Conservation (phyloP, 106 monocot genomes). For the Dioscorea zingiberensis region DNA sequence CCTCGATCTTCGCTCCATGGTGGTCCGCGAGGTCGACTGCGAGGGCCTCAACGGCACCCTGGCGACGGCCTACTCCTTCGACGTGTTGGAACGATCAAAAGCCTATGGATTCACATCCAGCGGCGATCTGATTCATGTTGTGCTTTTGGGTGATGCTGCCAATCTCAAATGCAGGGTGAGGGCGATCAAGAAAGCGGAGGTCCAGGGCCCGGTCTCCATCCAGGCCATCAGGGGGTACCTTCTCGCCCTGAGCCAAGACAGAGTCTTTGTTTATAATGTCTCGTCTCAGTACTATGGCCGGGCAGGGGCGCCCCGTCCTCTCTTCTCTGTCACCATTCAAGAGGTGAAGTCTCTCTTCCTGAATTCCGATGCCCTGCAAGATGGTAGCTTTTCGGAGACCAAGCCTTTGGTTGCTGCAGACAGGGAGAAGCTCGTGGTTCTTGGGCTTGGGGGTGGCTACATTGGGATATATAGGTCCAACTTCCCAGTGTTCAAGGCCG, state of each 20-base stretch:
- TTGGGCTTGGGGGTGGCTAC: conserved; percentile 65
- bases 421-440: conserved; percentile 67
- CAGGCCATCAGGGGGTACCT: conserved; percentile 79
- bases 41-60: conserved; percentile 79
- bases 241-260: conserved; percentile 47
- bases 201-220: conserved; percentile 51
- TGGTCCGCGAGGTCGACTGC: conserved; percentile 61
- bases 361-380: conserved; percentile 12
- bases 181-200: conserved; percentile 57
- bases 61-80: conserved; percentile 59
- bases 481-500: conserved; percentile 54
- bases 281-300: conserved; percentile 80
- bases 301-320: conserved; percentile 52
- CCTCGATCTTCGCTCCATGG: conserved; percentile 75
- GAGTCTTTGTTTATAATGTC: conserved; percentile 68
- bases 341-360: conserved; percentile 64
- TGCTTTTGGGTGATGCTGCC: conserved; percentile 55
- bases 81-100: conserved; percentile 61
- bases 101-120: conserved; percentile 78
- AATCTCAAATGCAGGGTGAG: conserved; percentile 83
- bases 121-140: conserved; percentile 63
- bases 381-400: conserved; percentile 6
- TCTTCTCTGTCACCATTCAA: conserved; percentile 55
- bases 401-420: conserved; percentile 68
- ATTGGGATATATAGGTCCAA: conserved; percentile 72